Percentiles rank a stretch among this genome's conserved stretches.
Evolutionary conservation across 2,329 filamentous ascomycete genomes (phyloP).

Genomic region (Hypoxylon sp.): DNA sequence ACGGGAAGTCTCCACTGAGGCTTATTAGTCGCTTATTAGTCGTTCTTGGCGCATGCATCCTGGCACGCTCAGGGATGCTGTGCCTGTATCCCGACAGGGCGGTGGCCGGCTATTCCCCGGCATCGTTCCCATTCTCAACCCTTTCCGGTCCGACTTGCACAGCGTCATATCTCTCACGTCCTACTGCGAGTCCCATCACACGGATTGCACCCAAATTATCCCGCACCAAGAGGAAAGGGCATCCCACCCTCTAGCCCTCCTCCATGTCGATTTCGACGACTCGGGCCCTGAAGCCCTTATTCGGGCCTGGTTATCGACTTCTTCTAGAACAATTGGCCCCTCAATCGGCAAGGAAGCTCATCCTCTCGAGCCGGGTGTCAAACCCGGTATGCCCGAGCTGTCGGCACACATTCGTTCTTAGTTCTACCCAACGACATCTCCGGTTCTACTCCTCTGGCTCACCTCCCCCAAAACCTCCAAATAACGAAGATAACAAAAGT

Average conservation of each 20-base stretch:
- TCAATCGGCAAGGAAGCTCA: slow-evolving; percentile 47
- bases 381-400: slow-evolving; percentile 53
- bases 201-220: slow-evolving; percentile 24
- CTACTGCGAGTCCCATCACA: slow-evolving; percentile 15
- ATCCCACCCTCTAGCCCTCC: slow-evolving; percentile 21
- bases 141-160: slow-evolving; percentile 23
- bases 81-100: slow-evolving; percentile 22
- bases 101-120: slow-evolving; percentile 44
- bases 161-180: slow-evolving; percentile 30
- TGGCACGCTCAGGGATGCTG: neutral
- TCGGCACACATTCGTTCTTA: slow-evolving; percentile 42
- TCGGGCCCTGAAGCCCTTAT: slow-evolving; percentile 49
- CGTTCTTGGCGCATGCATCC: slow-evolving; percentile 27
- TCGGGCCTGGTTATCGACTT: slow-evolving; percentile 50
- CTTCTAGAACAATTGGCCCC: slow-evolving; percentile 50
- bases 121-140: slow-evolving; percentile 10
- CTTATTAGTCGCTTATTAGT: slow-evolving; percentile 43
- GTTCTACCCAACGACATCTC: slow-evolving; percentile 42
- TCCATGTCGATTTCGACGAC: slow-evolving; percentile 53
- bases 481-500: slow-evolving; percentile 9
- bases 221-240: slow-evolving; percentile 29
- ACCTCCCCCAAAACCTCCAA: slow-evolving; percentile 37
- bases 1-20: slow-evolving; percentile 41
- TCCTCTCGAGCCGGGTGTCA: slow-evolving; percentile 38
- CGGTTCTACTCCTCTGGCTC: slow-evolving; percentile 55